phyloP scores from a whole-genome alignment of 73 alveolate species.

The Uronychia setigera region DNA sequence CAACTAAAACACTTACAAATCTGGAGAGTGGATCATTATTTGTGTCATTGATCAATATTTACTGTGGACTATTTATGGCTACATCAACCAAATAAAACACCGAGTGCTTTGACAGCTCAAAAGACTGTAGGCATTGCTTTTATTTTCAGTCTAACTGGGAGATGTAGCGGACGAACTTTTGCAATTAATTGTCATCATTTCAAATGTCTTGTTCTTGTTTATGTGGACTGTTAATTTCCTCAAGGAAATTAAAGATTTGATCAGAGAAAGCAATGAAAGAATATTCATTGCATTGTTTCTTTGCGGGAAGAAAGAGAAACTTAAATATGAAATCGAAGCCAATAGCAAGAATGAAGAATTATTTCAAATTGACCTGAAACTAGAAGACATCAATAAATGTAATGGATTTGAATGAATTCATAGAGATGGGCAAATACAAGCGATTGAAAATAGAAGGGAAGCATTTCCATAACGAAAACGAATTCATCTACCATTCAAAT shows the following conservation, averaged over 20 bases:
- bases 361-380: neutral
- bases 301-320: neutral
- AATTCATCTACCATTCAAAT: too few species aligned
- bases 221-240: neutral
- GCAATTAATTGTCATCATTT: neutral
- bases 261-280: neutral
- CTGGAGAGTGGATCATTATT: neutral
- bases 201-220: too few species aligned
- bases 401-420: too few species aligned
- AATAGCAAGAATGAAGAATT: neutral
- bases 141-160: too few species aligned
- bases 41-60: neutral
- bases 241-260: neutral
- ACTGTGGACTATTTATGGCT: neutral
- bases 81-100: neutral
- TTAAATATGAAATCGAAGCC: neutral
- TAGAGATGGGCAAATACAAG: too few species aligned
- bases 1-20: neutral
- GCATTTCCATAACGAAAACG: too few species aligned
- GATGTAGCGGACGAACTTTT: too few species aligned
- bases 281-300: neutral
- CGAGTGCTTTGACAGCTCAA: neutral
- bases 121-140: neutral
- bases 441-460: too few species aligned
- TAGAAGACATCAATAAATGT: neutral